Evolutionary conservation across 1,139 yeast species (phyloP).

Genomic region (Spathaspora jeffriesii): DNA sequence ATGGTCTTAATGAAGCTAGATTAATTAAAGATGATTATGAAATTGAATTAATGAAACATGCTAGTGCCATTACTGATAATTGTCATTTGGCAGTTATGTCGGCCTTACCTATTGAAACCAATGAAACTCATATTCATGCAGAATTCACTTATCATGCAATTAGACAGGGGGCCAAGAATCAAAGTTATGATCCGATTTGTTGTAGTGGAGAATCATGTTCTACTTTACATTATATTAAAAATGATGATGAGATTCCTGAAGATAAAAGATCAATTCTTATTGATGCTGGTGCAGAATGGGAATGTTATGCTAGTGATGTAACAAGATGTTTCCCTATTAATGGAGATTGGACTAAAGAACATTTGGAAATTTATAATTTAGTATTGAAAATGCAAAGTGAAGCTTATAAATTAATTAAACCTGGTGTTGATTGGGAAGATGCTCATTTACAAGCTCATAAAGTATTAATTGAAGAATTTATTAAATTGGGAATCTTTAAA

Average conservation of each 20-base stretch:
- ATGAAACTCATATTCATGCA: constrained; percentile 93
- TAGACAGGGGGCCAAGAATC: constrained; percentile 88
- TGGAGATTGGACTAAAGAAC: constrained; percentile 90
- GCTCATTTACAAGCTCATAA: constrained; percentile 79
- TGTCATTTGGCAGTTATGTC: constrained; percentile 93
- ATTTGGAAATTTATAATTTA: constrained; percentile 76
- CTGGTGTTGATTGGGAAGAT: constrained; percentile 87
- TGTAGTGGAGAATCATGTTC: constrained; percentile 94
- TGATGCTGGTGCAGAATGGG: constrained; percentile 99
- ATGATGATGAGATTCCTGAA: constrained; percentile 63
- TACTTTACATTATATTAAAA: constrained; percentile 85
- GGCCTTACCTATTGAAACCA: constrained; percentile 82
- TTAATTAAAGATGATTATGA: constrained; percentile 84
- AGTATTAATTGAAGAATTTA: constrained; percentile 70
- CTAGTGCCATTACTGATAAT: constrained; percentile 82
- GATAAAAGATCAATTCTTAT: constrained; percentile 67
- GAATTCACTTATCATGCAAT: constrained; percentile 92
- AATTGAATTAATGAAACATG: constrained; percentile 71
- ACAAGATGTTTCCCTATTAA: constrained; percentile 92
- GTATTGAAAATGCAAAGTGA: constrained; percentile 81
- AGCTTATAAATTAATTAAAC: constrained; percentile 69
- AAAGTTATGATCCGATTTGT: constrained; percentile 93
- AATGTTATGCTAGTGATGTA: constrained; percentile 88
- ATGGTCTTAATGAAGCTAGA: constrained; percentile 86
- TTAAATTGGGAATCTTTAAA: constrained; percentile 76